phyloP scores from a whole-genome alignment of 768 basidiomycete genomes.

The Tulasnella sp. region DNA sequence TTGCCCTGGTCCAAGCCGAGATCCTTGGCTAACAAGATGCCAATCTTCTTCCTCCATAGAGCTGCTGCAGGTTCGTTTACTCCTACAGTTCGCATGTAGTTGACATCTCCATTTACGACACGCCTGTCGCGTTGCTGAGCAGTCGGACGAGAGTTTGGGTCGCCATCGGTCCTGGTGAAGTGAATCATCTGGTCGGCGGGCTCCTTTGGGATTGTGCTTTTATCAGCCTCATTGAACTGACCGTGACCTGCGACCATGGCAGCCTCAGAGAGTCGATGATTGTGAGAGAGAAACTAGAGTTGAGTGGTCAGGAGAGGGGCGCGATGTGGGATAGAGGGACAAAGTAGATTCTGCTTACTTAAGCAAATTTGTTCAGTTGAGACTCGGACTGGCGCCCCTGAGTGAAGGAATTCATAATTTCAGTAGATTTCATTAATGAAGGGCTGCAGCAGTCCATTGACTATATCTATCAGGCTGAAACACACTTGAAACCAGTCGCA shows the following conservation, averaged over 20 bases:
- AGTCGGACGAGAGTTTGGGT: slow-evolving; percentile 1
- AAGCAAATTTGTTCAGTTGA: neutral
- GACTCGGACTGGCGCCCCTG: neutral
- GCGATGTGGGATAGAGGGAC: neutral
- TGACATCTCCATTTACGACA: slow-evolving; percentile 9
- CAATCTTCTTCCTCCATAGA: slow-evolving; percentile 21
- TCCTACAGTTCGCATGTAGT: slow-evolving; percentile 7
- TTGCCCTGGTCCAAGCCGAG: slow-evolving; percentile 12
- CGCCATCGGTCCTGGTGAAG: slow-evolving; percentile 15
- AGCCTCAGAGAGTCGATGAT: neutral
- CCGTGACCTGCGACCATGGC: neutral
- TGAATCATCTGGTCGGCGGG: slow-evolving; percentile 12
- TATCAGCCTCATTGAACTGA: slow-evolving; percentile 9
- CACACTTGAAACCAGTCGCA: neutral
- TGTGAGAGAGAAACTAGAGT: neutral
- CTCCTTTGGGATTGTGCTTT: neutral
- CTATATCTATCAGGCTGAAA: neutral
- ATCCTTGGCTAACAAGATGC: slow-evolving; percentile 2
- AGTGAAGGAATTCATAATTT: neutral
- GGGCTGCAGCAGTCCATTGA: neutral
- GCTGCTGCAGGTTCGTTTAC: slow-evolving; percentile 6
- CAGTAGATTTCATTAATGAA: neutral
- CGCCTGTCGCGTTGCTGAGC: neutral
- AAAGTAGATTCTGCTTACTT: neutral
- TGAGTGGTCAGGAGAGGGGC: neutral